phyloP scores from a whole-genome alignment of 2,329 filamentous ascomycete genomes.

The Fusarium papillatum region DNA sequence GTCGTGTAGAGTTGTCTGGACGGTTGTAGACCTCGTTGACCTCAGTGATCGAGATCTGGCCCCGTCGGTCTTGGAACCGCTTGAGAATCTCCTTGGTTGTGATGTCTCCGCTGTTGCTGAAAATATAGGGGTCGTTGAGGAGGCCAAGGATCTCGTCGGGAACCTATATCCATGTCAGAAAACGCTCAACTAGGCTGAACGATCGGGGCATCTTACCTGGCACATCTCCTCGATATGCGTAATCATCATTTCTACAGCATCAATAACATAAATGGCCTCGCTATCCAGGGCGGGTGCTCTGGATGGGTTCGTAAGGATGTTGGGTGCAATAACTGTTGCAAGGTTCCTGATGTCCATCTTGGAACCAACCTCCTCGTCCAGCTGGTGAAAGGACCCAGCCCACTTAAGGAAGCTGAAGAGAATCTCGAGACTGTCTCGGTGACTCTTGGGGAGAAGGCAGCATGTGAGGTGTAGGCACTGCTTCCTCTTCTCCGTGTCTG shows the following conservation, averaged over 20 bases:
- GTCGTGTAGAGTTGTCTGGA: constrained; percentile 69
- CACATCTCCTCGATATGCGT: constrained; percentile 97
- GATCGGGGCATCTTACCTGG: constrained; percentile 74
- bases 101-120: constrained; percentile 86
- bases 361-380: constrained; percentile 96
- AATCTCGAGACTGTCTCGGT: constrained; percentile 95
- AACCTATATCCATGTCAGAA: constrained; percentile 70
- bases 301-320: constrained; percentile 83
- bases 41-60: constrained; percentile 71
- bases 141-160: constrained; percentile 92
- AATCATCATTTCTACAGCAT: constrained; percentile 92
- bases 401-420: constrained; percentile 97
- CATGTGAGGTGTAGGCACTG: constrained; percentile 92
- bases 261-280: constrained; percentile 93
- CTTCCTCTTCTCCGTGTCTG: constrained; percentile 84
- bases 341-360: constrained; percentile 99
- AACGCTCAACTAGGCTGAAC: not conserved
- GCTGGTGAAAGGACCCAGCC: constrained; percentile 96
- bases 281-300: constrained; percentile 80
- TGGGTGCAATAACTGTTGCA: constrained; percentile 96
- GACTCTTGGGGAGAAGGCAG: constrained; percentile 91
- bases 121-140: constrained; percentile 85
- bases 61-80: constrained; percentile 85
- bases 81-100: constrained; percentile 98
- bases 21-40: constrained; percentile 68